These are phyloP conservation scores for Neurospora pannonica DNA, from an alignment of 495 filamentous ascomycete species.

Conservation along the genomic window DNA sequence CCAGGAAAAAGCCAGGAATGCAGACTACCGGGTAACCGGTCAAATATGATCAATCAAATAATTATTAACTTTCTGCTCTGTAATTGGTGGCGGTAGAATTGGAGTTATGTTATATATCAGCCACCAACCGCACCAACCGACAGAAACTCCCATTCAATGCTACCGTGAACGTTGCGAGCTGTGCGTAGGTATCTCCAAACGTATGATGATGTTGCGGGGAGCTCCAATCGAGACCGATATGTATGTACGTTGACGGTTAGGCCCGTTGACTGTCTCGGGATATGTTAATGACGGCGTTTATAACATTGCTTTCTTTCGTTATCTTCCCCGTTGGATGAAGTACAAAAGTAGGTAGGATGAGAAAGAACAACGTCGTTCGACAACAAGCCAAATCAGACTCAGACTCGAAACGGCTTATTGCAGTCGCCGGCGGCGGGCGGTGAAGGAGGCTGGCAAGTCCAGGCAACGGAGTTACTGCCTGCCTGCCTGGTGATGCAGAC, in stretches of 20 bases:
- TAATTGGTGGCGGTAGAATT: not conserved
- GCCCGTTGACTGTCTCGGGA: not conserved
- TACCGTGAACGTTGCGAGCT: not conserved
- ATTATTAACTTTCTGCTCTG: not conserved
- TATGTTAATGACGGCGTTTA: not conserved
- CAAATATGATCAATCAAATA: not conserved
- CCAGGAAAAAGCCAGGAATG: not conserved
- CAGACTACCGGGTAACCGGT: not conserved
- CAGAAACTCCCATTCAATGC: not conserved
- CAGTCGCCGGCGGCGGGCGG: too few relatives aligned
- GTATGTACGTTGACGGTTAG: not conserved
- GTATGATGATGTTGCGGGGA: not conserved
- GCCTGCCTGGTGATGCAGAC: too few relatives aligned
- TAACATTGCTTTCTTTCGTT: not conserved
- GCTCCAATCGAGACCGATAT: not conserved
- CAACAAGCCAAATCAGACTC: too few relatives aligned
- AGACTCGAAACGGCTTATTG: too few relatives aligned
- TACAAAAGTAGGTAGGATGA: too few relatives aligned
- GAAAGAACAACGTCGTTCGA: too few relatives aligned
- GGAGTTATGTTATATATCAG: not conserved
- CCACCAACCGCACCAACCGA: not conserved
- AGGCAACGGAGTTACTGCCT: too few relatives aligned
- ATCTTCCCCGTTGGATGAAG: too few relatives aligned
- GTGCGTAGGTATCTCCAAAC: not conserved
- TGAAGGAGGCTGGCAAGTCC: too few relatives aligned